Conservation (phyloP, 495 filamentous ascomycete genomes). For the Talaromyces wortmannii region DNA sequence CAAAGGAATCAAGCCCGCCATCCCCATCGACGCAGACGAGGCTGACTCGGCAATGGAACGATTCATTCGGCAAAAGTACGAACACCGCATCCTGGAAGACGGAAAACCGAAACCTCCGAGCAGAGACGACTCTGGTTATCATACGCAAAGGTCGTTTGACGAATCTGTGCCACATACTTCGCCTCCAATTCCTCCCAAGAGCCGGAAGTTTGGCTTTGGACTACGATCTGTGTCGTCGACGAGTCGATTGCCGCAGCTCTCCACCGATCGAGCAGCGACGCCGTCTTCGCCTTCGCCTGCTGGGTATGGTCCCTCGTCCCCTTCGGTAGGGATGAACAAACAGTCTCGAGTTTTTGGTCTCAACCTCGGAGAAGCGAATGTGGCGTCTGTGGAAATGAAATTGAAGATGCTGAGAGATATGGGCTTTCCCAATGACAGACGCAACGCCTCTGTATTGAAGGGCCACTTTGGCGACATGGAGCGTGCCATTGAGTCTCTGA, state of each 20-base stretch:
- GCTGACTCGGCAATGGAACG: slow-evolving; percentile 88
- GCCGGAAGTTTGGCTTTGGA: slow-evolving; percentile 67
- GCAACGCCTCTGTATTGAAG: slow-evolving; percentile 72
- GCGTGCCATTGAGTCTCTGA: slow-evolving; percentile 73
- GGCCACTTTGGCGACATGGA: slow-evolving; percentile 78
- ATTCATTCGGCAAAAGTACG: slow-evolving; percentile 91
- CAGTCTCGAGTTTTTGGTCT: slow-evolving; percentile 61
- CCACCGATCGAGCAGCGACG: slow-evolving; percentile 18
- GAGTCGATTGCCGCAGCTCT: slow-evolving; percentile 36
- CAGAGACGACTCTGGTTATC: slow-evolving; percentile 29
- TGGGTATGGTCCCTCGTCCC: slow-evolving; percentile 9
- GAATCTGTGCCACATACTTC: slow-evolving; percentile 33
- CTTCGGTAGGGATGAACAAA: slow-evolving; percentile 42
- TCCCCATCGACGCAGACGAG: slow-evolving; percentile 86
- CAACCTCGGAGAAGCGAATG: slow-evolving; percentile 47
- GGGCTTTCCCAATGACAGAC: slow-evolving; percentile 82
- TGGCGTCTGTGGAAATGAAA: slow-evolving; percentile 58
- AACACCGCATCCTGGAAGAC: slow-evolving; percentile 53
- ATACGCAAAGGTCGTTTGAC: slow-evolving; percentile 26
- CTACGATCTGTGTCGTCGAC: slow-evolving; percentile 68
- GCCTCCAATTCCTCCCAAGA: slow-evolving; percentile 81
- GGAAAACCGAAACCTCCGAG: slow-evolving; percentile 41
- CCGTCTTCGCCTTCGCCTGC: slow-evolving; percentile 17
- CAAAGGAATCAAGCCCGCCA: slow-evolving; percentile 66
- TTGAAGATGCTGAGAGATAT: slow-evolving; percentile 76